Conservation (phyloP, 495 filamentous ascomycete genomes). For the Lasiosphaeriaceae sp. region DNA sequence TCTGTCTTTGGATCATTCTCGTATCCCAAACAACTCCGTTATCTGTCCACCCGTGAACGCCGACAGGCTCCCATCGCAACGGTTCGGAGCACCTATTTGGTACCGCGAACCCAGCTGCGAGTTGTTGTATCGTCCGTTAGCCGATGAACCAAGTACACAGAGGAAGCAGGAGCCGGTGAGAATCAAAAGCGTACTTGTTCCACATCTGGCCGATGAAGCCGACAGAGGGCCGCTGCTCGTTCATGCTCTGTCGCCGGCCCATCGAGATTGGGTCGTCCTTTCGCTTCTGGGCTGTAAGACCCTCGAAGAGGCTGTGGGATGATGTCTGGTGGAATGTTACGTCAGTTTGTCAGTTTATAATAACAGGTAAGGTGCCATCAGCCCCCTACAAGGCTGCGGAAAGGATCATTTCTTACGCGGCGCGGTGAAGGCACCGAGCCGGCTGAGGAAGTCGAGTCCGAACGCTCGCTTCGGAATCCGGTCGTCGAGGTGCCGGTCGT, state of each 20-base stretch:
- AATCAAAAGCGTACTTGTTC: slow-evolving; percentile 34
- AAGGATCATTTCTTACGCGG: slow-evolving; percentile 7
- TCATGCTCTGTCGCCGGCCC: slow-evolving; percentile 41
- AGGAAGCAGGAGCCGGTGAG: too few species aligned
- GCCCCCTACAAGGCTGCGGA: too few species aligned
- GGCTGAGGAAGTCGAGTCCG: slow-evolving; percentile 25
- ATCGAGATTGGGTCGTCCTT: slow-evolving; percentile 32
- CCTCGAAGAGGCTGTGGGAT: slow-evolving; percentile 33
- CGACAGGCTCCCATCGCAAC: too few species aligned
- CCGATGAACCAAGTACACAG: too few species aligned
- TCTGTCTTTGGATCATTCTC: too few species aligned
- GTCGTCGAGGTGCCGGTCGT: neutral
- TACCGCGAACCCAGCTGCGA: neutral
- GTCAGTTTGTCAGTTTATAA: neutral
- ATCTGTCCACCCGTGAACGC: too few species aligned
- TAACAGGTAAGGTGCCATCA: too few species aligned
- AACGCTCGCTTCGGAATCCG: slow-evolving; percentile 20
- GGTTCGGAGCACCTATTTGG: too few species aligned
- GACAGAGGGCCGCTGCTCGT: slow-evolving; percentile 38
- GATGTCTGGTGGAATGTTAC: slow-evolving; percentile 28
- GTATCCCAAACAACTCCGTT: too few species aligned
- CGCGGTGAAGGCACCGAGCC: slow-evolving; percentile 7
- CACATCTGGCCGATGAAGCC: slow-evolving; percentile 47
- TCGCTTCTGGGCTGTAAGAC: slow-evolving; percentile 42
- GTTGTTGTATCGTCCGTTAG: too few species aligned